Conservation (phyloP, 495 filamentous ascomycete species). For the Aspergillus leporis region DNA sequence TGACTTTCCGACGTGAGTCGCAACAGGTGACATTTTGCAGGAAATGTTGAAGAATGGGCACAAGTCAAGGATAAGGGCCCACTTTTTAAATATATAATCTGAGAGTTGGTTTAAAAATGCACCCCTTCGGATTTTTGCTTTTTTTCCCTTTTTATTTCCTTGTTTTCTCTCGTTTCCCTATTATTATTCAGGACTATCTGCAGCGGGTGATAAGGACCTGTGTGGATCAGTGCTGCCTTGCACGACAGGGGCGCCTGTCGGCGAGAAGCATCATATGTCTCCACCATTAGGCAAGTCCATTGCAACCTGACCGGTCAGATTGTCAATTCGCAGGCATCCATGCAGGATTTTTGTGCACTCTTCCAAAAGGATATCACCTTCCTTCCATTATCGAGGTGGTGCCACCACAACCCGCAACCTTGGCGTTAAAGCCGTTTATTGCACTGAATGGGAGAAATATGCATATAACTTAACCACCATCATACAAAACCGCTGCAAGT, state of each 20-base stretch:
- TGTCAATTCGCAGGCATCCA: constrained; percentile 2
- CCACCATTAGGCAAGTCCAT: constrained; percentile 4
- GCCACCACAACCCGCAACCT: not conserved
- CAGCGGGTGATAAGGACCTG: not conserved
- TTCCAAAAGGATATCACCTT: not conserved
- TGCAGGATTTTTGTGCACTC: not conserved
- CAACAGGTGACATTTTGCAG: not conserved
- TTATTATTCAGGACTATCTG: constrained; percentile 1
- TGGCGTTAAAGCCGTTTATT: not conserved
- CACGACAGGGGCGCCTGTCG: not conserved
- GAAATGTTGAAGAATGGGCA: not conserved
- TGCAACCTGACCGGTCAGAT: constrained; percentile 1
- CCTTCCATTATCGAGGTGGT: not conserved
- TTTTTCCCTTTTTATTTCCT: not conserved
- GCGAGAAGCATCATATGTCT: not conserved
- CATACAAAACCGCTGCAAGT: not conserved
- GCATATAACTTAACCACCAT: not conserved
- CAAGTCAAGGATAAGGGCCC: not conserved
- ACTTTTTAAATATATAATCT: not conserved
- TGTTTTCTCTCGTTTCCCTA: not conserved
- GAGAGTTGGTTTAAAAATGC: not conserved
- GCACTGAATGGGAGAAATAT: not conserved
- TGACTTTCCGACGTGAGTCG: not conserved
- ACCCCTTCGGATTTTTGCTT: not conserved
- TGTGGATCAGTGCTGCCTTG: not conserved